Conservation (phyloP, 257 asterid species). For the Fraxinus cuspidata region DNA sequence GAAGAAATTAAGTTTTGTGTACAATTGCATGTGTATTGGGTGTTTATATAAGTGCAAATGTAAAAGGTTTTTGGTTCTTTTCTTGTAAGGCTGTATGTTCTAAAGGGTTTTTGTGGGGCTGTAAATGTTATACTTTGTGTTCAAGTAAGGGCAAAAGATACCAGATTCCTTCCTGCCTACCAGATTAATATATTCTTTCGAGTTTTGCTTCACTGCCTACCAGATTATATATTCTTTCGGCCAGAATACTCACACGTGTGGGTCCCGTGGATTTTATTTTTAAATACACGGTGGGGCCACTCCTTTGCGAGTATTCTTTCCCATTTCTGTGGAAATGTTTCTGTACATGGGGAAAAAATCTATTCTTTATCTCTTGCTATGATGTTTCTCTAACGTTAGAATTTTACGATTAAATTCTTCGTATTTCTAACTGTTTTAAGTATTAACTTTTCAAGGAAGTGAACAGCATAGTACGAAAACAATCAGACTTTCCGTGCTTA, state of each 20-base stretch:
- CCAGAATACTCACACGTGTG: no score
- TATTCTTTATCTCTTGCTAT: background rate
- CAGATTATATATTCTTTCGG: no score
- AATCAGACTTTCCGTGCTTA: background rate
- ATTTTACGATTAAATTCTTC: background rate
- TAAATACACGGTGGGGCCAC: no score
- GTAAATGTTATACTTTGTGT: constrained; percentile 60
- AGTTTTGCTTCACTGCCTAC: no score
- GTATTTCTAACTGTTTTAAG: background rate
- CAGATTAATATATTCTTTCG: no score
- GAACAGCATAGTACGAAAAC: background rate
- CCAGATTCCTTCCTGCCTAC: constrained; percentile 36
- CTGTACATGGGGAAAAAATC: no score
- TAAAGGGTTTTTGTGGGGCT: constrained; percentile 44
- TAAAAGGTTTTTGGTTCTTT: constrained; percentile 57
- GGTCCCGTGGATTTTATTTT: no score
- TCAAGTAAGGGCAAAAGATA: constrained; percentile 47
- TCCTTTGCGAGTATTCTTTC: no score
- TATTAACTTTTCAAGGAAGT: no score
- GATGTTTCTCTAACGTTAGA: background rate
- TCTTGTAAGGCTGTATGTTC: constrained; percentile 66
- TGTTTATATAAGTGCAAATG: constrained; percentile 35
- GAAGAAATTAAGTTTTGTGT: constrained; percentile 9
- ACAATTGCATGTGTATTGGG: constrained; percentile 25
- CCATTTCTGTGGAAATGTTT: no score